Evolutionary conservation across 2,329 filamentous ascomycete genomes (phyloP).

Genomic region (Mycosphaerelloides madeirae): DNA sequence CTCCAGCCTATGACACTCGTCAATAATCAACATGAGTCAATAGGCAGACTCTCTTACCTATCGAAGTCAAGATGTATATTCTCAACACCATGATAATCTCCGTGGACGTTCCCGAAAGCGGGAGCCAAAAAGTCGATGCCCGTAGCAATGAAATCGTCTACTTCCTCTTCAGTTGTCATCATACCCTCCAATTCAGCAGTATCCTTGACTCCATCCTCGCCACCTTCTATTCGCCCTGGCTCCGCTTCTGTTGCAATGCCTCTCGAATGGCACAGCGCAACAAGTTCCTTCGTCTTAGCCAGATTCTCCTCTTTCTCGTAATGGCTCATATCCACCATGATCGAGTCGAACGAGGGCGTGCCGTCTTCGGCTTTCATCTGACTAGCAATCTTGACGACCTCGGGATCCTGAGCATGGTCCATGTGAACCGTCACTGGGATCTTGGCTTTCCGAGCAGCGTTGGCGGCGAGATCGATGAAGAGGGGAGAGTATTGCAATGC

Average conservation of each 20-base stretch:
- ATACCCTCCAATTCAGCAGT: slow-evolving; percentile 55
- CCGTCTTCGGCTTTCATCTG: slow-evolving; percentile 33
- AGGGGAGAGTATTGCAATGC: slow-evolving; percentile 61
- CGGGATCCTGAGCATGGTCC: slow-evolving; percentile 44
- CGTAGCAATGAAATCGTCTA: slow-evolving; percentile 64
- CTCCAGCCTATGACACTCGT: slow-evolving; percentile 31
- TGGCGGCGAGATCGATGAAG: slow-evolving; percentile 43
- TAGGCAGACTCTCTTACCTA: slow-evolving; percentile 24
- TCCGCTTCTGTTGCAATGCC: slow-evolving; percentile 68
- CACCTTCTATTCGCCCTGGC: slow-evolving; percentile 65
- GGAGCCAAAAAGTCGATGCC: slow-evolving; percentile 72
- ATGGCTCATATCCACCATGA: slow-evolving; percentile 75
- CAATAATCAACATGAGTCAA: background rate
- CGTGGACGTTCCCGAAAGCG: slow-evolving; percentile 72
- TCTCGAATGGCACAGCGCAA: slow-evolving; percentile 58
- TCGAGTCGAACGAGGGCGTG: slow-evolving; percentile 57
- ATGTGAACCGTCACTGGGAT: slow-evolving; percentile 45
- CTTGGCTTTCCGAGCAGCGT: slow-evolving; percentile 39
- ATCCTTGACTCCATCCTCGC: slow-evolving; percentile 70
- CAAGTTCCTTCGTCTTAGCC: slow-evolving; percentile 57
- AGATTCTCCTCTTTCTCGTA: slow-evolving; percentile 68
- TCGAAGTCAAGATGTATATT: slow-evolving; percentile 59
- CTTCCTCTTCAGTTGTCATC: slow-evolving; percentile 65
- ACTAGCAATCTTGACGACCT: slow-evolving; percentile 28
- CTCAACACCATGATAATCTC: slow-evolving; percentile 65